Base-by-base conservation (phyloP, 805 yeast genomes). In the Saccharomycopsis fibuligera region DNA sequence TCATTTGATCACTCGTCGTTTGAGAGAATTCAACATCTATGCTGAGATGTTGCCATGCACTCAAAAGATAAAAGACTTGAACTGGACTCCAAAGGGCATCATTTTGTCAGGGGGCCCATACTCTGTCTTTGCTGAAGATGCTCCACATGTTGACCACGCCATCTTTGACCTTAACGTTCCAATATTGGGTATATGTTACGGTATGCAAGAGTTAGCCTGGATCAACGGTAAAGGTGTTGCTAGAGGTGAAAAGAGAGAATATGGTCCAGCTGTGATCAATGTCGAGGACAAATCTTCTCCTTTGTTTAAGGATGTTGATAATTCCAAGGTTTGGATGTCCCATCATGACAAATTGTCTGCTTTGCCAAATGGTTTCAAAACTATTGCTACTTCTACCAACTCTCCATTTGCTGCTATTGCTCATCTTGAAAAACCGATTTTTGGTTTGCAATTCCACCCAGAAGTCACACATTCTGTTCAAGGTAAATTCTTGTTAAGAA, bases 31-130 rank as follows among this genome's bases (percentile, higher is more conserved):
- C 75, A 89, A 93, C 68, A 91, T 93, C 58, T 93, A 93, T 68
- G 98, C 99, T 58, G 99, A 93, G 73, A 93, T 93, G 99, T 78
- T 93, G 56, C 99, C 99, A 58, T 93, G 99, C 72, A 93, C 99
- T 47, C 99, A 95, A 72, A 93, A 93, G 74, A 91, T 93, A 64
- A 66, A 83, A 48, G 97, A 91, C 58, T 77, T 93, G 60, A 69
- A 81, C 52, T 93, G 96, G 95, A 90, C 80, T 65, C 99, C 99
- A 58, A 86, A 83, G 67, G 99, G 99, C 72, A 83, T 93, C 51
- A 93, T 93, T 62, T 73, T 93, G 55, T 89, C 97, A 41, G 99
- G 99, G 56, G 93, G 96, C 57, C 99, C 99, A 47, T 93, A 87
- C 82, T 89, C 98, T 10, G 99, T 93, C 44, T 93, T 91, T 65